A percentile compares a stretch with the other conserved stretches of the same genome.
Evolutionary conservation across 2,329 filamentous ascomycete species (phyloP).

Genomic region (Bipolaris zeicola): DNA sequence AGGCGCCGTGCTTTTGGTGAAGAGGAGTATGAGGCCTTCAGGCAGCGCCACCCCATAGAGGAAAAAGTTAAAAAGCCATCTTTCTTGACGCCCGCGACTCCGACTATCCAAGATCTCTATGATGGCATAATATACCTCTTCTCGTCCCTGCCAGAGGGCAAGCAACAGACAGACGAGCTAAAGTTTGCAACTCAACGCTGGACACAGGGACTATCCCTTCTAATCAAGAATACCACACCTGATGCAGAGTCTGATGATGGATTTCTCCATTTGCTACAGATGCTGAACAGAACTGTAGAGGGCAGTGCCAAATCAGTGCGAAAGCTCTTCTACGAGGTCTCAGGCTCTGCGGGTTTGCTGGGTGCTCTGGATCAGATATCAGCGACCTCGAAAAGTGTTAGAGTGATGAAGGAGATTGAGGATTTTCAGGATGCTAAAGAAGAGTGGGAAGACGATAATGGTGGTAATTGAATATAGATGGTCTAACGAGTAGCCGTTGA

Average conservation of each 20-base stretch:
- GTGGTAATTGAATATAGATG: not conserved
- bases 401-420: slow-evolving; percentile 3
- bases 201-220: not conserved
- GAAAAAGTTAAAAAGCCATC: not conserved
- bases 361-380: not conserved
- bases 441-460: not conserved
- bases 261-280: not conserved
- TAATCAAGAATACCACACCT: not conserved
- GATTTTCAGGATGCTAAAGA: slow-evolving; percentile 7
- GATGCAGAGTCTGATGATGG: not conserved
- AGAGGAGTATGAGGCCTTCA: not conserved
- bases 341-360: not conserved
- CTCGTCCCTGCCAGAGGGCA: not conserved
- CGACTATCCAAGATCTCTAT: not conserved
- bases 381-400: not conserved
- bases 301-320: not conserved
- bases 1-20: slow-evolving; percentile 3
- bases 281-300: not conserved
- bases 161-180: not conserved
- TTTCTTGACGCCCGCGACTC: not conserved
- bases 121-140: not conserved
- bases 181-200: not conserved
- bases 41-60: not conserved
- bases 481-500: not conserved
- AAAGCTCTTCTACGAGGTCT: slow-evolving; percentile 2